Percentiles rank a stretch among this genome's conserved stretches.
Evolutionary conservation across 1,139 yeast species (phyloP).

Genomic region (Maudiozyma humilis): DNA sequence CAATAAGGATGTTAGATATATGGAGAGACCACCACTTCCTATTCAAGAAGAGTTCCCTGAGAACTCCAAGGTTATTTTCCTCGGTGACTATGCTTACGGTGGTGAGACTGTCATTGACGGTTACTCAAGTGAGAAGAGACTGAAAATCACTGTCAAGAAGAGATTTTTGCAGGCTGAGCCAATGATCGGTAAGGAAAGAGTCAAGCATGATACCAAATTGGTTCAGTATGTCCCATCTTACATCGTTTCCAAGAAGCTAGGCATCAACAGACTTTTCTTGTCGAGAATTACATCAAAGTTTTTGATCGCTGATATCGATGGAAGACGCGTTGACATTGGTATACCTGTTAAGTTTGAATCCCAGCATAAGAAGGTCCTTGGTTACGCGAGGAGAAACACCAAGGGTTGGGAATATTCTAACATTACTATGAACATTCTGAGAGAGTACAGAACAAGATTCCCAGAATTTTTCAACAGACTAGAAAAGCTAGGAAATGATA

Average conservation of each 20-base stretch:
- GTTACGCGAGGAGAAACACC: slow-evolving; percentile 63
- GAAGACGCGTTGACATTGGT: slow-evolving; percentile 65
- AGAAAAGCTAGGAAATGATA: slow-evolving; percentile 27
- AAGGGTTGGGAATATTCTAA: slow-evolving; percentile 81
- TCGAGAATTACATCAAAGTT: slow-evolving; percentile 72
- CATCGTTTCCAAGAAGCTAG: slow-evolving; percentile 54
- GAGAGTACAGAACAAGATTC: slow-evolving; percentile 53
- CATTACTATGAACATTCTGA: slow-evolving; percentile 59
- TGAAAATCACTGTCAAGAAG: slow-evolving; percentile 50
- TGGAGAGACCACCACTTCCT: slow-evolving; percentile 68
- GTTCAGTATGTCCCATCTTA: slow-evolving; percentile 59
- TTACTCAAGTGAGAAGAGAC: slow-evolving; percentile 39
- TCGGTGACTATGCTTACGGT: slow-evolving; percentile 87
- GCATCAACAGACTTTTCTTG: slow-evolving; percentile 55
- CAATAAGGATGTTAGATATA: slow-evolving; percentile 66
- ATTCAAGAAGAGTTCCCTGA: slow-evolving; percentile 75
- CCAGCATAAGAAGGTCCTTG: slow-evolving; percentile 74
- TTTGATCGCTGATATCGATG: slow-evolving; percentile 47
- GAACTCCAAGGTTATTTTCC: slow-evolving; percentile 64
- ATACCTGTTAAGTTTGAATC: slow-evolving; percentile 77
- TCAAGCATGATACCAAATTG: slow-evolving; percentile 46
- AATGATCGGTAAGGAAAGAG: slow-evolving; percentile 52
- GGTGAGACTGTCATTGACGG: slow-evolving; percentile 71
- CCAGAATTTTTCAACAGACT: slow-evolving; percentile 46
- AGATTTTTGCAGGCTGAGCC: slow-evolving; percentile 50